Evolutionary conservation across 257 asterid species (phyloP).

Genomic region (Osmanthus fragrans): DNA sequence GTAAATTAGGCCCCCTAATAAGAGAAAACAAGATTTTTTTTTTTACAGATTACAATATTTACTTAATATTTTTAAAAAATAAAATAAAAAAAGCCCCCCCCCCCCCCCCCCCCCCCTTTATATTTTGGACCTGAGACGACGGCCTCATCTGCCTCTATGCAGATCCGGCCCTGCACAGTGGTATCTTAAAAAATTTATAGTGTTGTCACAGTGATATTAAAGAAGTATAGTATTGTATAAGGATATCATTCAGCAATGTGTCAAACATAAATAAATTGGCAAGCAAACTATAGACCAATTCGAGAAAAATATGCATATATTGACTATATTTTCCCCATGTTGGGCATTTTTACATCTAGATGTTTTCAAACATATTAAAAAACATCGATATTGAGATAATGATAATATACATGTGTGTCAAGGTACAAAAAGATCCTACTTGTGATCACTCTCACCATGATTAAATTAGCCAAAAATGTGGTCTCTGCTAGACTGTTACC

Average conservation of each 20-base stretch:
- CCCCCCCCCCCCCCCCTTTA: too few species aligned
- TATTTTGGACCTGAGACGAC: too few species aligned
- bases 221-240: neutral
- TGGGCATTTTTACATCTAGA: neutral
- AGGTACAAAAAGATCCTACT: neutral
- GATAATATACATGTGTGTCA: neutral
- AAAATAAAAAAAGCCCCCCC: too few species aligned
- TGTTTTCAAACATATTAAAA: neutral
- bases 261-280: neutral
- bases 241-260: neutral
- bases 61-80: too few species aligned
- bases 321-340: neutral
- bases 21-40: too few species aligned
- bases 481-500: slow-evolving; percentile 14
- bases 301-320: neutral
- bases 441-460: neutral
- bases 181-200: neutral
- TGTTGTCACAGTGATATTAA: neutral
- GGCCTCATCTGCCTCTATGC: too few species aligned
- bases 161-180: too few species aligned
- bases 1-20: too few species aligned
- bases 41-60: too few species aligned
- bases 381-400: neutral
- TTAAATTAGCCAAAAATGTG: neutral
- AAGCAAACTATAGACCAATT: neutral